phyloP scores from a whole-genome alignment of 805 yeast genomes.

The Komagataella populi region DNA sequence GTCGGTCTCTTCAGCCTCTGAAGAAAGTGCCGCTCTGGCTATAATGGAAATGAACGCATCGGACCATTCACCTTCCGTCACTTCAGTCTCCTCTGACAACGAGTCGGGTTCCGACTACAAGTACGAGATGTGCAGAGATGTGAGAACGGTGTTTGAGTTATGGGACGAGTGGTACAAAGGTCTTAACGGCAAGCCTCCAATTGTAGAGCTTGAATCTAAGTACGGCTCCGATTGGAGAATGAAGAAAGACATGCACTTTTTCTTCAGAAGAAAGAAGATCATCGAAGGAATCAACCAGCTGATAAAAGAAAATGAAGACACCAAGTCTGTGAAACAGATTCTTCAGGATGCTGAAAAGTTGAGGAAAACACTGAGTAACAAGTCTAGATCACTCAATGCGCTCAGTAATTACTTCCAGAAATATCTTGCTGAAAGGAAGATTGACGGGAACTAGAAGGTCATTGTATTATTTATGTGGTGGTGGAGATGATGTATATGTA shows the following conservation, averaged over 20 bases:
- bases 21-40: neutral
- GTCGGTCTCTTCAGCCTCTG: neutral
- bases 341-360: neutral
- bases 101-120: neutral
- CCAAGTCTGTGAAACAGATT: neutral
- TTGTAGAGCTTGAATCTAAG: neutral
- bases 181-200: neutral
- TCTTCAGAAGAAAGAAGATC: neutral
- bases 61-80: neutral
- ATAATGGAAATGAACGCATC: neutral
- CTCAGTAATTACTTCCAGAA: neutral
- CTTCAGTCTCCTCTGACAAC: neutral
- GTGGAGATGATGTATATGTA: neutral
- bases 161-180: neutral
- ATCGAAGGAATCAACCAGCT: neutral
- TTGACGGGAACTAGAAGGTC: neutral
- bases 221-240: neutral
- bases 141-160: neutral
- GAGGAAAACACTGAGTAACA: neutral
- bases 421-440: neutral
- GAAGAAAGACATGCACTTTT: neutral
- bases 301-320: neutral
- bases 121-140: neutral
- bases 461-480: neutral
- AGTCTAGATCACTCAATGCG: neutral